Evolutionary conservation across 2,329 filamentous ascomycete species (phyloP).

Genomic region (Diaporthe longicolla): DNA sequence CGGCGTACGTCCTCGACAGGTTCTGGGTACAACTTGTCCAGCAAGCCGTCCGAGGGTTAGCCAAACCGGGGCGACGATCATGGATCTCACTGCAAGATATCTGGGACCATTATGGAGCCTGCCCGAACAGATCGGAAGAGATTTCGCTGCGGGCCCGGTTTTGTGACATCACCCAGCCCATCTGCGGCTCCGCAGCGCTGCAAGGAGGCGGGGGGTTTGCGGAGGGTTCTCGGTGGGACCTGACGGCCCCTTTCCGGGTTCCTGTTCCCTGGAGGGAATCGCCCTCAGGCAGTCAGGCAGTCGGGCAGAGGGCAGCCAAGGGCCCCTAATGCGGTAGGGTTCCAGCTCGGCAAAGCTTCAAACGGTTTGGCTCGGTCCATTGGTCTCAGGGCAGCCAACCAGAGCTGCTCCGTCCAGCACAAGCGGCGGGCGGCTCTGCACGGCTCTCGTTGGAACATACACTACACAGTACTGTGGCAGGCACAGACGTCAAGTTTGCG

Average conservation of each 20-base stretch:
- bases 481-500: too few species aligned
- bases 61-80: conserved; percentile 29
- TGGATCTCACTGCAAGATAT: conserved; percentile 24
- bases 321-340: conserved; percentile 13
- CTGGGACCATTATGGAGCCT: conserved; percentile 32
- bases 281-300: too few species aligned
- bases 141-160: conserved; percentile 41
- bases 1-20: background rate
- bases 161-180: conserved; percentile 41
- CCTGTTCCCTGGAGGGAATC: conserved; percentile 10
- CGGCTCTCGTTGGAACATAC: background rate
- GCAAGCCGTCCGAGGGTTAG: background rate
- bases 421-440: conserved; percentile 19
- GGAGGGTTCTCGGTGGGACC: conserved; percentile 27
- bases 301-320: background rate
- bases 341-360: conserved; percentile 27
- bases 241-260: conserved; percentile 41
- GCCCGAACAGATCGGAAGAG: conserved; percentile 40
- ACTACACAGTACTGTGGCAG: too few species aligned
- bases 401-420: background rate
- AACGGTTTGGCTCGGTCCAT: conserved; percentile 32
- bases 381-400: conserved; percentile 25
- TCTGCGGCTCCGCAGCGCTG: conserved; percentile 39
- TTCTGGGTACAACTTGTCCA: background rate
- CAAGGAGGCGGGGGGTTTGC: conserved; percentile 27